Percentiles rank a stretch among this genome's conserved stretches.
phyloP scores from a whole-genome alignment of 257 asterid species.

The Galeopsis tetrahit region DNA sequence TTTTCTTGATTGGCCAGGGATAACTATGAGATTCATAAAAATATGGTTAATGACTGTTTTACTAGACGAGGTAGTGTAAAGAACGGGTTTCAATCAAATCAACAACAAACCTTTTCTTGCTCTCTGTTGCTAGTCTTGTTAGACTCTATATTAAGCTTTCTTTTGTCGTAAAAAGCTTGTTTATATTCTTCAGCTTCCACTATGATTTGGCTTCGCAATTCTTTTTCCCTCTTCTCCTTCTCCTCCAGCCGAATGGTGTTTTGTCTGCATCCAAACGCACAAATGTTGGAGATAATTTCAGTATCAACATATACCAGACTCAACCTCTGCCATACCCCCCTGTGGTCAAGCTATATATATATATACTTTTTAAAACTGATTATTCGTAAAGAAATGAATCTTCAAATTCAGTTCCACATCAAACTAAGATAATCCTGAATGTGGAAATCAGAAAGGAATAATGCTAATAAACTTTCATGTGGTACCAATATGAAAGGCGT shows the following conservation, averaged over 20 bases:
- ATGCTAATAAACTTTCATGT: background rate
- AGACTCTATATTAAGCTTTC: constrained; percentile 70
- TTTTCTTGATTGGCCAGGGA: constrained; percentile 71
- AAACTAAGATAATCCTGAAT: constrained; percentile 11
- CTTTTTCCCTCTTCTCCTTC: constrained; percentile 92
- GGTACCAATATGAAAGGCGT: background rate
- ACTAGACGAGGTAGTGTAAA: constrained; percentile 9
- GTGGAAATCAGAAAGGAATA: constrained; percentile 13
- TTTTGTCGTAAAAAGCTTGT: constrained; percentile 80
- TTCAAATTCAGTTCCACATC: background rate
- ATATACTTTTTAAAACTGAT: background rate
- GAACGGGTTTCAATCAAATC: background rate
- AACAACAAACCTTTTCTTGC: constrained; percentile 66
- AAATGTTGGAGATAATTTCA: constrained; percentile 20
- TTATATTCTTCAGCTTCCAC: constrained; percentile 85
- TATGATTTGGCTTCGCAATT: constrained; percentile 74
- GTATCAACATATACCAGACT: constrained; percentile 3
- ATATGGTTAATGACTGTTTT: background rate
- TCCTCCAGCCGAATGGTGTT: constrained; percentile 91
- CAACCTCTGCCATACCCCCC: background rate
- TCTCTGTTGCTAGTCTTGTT: constrained; percentile 77
- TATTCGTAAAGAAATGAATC: background rate
- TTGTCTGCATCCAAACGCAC: constrained; percentile 54
- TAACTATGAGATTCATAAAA: constrained; percentile 41
- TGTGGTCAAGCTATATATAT: constrained; percentile 7